Conservation (phyloP, 2,329 filamentous ascomycete species). For the Stagonosporopsis tanaceti region DNA sequence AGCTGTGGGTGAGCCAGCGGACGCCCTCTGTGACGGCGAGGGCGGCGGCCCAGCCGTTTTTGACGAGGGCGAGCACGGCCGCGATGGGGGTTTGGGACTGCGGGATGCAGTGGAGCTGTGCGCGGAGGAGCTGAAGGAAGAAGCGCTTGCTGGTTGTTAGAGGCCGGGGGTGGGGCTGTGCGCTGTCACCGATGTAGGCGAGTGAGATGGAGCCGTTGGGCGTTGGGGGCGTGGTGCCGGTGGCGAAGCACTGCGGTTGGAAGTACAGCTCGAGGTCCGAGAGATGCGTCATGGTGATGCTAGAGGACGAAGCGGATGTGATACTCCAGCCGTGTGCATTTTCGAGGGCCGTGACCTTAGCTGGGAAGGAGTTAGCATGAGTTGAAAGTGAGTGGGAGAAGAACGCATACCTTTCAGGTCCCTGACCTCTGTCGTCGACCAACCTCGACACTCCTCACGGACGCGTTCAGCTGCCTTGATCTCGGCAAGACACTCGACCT, state of each 20-base stretch:
- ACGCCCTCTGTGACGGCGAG: constrained; percentile 67
- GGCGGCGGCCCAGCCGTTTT: constrained; percentile 72
- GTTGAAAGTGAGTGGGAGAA: background rate
- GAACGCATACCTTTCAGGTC: constrained; percentile 72
- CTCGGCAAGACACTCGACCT: constrained; percentile 73
- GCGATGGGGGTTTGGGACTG: constrained; percentile 66
- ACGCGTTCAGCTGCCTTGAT: constrained; percentile 85
- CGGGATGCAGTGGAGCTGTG: constrained; percentile 68
- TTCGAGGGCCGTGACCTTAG: constrained; percentile 71
- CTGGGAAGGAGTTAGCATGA: constrained; percentile 58
- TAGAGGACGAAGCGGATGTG: constrained; percentile 64
- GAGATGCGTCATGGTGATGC: constrained; percentile 76
- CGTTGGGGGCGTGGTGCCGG: constrained; percentile 49
- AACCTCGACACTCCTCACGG: constrained; percentile 87
- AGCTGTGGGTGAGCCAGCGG: constrained; percentile 67
- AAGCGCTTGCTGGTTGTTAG: constrained; percentile 75
- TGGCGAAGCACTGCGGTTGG: constrained; percentile 68
- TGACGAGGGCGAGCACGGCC: constrained; percentile 67
- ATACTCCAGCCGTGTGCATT: constrained; percentile 75
- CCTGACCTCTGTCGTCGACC: constrained; percentile 82
- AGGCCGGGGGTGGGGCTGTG: constrained; percentile 62
- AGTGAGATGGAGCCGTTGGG: constrained; percentile 66
- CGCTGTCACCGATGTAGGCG: constrained; percentile 70
- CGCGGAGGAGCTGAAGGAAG: constrained; percentile 75
- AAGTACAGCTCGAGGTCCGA: constrained; percentile 78